Conservation (phyloP, 1,284 basidiomycete species). For the Ustanciosporium gigantosporum region DNA sequence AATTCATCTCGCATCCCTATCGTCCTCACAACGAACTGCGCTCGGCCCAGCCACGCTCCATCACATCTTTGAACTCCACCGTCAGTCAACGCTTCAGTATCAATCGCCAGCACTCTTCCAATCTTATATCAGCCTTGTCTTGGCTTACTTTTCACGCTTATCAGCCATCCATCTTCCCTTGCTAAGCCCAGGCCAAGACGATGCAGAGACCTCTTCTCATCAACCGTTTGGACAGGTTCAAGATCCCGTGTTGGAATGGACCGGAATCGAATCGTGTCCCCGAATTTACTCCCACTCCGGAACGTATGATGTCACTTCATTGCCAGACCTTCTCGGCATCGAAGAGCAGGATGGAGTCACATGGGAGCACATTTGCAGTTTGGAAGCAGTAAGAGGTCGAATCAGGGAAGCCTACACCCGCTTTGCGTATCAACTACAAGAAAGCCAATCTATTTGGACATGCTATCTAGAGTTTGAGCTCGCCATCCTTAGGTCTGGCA, state of each 20-base stretch:
- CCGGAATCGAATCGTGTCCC: conserved; percentile 23
- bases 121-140: conserved; percentile 26
- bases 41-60: too few relatives aligned
- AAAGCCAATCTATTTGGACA: conserved; percentile 46
- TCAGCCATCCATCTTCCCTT: conserved; percentile 1
- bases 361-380: conserved; percentile 7
- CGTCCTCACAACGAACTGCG: too few relatives aligned
- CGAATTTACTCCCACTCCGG: conserved; percentile 3
- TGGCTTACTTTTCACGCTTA: conserved; percentile 10
- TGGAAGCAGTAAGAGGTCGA: conserved; percentile 14
- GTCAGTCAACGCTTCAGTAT: conserved; percentile 9
- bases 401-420: conserved; percentile 35
- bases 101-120: conserved; percentile 15
- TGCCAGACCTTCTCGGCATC: conserved; percentile 1
- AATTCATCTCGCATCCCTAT: background rate
- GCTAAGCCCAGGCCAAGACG: too few relatives aligned
- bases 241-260: conserved; percentile 26
- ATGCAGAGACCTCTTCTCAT: background rate
- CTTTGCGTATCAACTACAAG: conserved; percentile 26
- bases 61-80: conserved; percentile 28
- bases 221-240: background rate
- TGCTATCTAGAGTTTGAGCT: conserved; percentile 45
- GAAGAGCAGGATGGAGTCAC: background rate
- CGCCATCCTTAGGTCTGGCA: conserved; percentile 5
- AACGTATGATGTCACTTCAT: conserved; percentile 9